phyloP scores from a whole-genome alignment of 2,329 filamentous ascomycete species.

The Aspergillus eucalypticola region DNA sequence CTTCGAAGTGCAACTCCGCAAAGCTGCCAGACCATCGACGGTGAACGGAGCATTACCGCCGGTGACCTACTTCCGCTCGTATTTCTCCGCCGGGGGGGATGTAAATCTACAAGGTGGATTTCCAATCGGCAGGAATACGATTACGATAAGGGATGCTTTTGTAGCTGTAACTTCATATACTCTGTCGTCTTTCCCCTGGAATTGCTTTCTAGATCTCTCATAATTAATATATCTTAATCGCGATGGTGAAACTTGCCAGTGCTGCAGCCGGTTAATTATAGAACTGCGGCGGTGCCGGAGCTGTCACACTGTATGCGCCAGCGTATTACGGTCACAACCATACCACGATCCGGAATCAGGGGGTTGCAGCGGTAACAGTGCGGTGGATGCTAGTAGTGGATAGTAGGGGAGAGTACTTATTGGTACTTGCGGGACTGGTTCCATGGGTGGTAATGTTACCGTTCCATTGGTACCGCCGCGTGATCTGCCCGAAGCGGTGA shows the following conservation, averaged over 20 bases:
- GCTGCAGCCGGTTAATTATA: slow-evolving; percentile 1
- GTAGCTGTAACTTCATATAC: not conserved
- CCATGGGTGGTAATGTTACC: slow-evolving; percentile 16
- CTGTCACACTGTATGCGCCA: not conserved
- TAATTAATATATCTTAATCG: not conserved
- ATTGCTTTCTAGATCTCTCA: not conserved
- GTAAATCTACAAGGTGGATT: not conserved
- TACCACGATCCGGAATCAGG: slow-evolving; percentile 3
- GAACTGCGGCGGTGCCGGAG: not conserved
- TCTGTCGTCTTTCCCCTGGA: not conserved
- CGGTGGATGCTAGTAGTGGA: too few species aligned
- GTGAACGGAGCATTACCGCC: not conserved
- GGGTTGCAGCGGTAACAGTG: not conserved
- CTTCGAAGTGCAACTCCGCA: slow-evolving; percentile 1
- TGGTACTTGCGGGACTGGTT: too few species aligned
- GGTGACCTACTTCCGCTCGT: not conserved
- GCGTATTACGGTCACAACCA: not conserved
- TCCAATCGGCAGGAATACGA: not conserved
- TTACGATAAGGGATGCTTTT: too few species aligned
- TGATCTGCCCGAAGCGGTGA: slow-evolving; percentile 4
- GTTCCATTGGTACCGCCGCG: slow-evolving; percentile 9
- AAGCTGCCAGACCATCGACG: not conserved
- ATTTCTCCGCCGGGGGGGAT: not conserved
- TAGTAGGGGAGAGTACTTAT: too few species aligned
- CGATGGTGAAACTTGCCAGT: not conserved